A percentile compares a stretch with the other conserved stretches of the same genome.
Evolutionary conservation across 2,329 filamentous ascomycete species (phyloP).

Genomic region (Raffaelea ambrosiae): DNA sequence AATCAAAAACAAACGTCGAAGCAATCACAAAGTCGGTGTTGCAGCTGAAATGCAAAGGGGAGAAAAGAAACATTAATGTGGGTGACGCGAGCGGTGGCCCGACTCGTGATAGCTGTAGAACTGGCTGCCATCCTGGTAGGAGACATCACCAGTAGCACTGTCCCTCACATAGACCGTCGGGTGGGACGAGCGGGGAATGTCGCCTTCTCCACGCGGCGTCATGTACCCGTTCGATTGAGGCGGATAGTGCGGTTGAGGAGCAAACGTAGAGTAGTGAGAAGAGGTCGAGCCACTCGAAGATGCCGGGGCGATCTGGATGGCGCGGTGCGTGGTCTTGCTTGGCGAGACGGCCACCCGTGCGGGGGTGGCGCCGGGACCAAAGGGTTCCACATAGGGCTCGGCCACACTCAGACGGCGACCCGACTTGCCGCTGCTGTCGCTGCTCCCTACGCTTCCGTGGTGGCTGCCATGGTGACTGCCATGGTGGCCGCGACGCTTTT

Average conservation of each 20-base stretch:
- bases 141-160: not conserved
- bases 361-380: conserved; percentile 18
- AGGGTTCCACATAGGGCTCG: conserved; percentile 22
- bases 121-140: not conserved
- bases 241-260: not conserved
- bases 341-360: conserved; percentile 4
- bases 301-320: too few species aligned
- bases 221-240: not conserved
- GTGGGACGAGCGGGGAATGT: not conserved
- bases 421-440: conserved; percentile 16
- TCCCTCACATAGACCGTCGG: not conserved
- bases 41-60: too few species aligned
- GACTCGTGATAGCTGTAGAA: not conserved
- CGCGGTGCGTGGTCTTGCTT: conserved; percentile 1
- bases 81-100: not conserved
- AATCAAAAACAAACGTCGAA: too few species aligned
- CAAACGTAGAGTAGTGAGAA: not conserved
- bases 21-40: too few species aligned
- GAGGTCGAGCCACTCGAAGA: too few species aligned
- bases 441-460: conserved; percentile 16
- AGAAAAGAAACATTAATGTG: not conserved
- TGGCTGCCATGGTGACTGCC: not conserved
- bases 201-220: not conserved
- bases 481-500: not conserved
- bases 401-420: conserved; percentile 12